phyloP scores from a whole-genome alignment of 2,329 filamentous ascomycete genomes.

The Lasiodiplodia hormozganensis region DNA sequence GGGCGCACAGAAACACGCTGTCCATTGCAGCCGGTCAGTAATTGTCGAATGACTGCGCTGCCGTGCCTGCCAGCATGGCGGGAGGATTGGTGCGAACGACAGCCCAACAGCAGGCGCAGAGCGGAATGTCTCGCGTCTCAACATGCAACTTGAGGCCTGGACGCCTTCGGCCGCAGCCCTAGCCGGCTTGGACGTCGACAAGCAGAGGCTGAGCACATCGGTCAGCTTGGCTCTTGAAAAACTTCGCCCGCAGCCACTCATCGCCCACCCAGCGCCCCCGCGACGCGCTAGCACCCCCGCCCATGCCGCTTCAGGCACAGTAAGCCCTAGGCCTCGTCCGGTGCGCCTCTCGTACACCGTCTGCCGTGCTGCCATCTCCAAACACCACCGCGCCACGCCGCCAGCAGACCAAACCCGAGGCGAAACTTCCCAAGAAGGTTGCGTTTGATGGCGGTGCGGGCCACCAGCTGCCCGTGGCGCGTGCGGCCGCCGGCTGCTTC shows the following conservation, averaged over 20 bases:
- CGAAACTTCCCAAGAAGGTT: neutral
- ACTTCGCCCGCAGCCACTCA: neutral
- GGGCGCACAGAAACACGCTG: constrained; percentile 15
- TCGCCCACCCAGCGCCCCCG: neutral
- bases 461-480: constrained; percentile 12
- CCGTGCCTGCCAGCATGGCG: constrained; percentile 9
- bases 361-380: neutral
- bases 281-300: neutral
- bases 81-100: constrained; percentile 9
- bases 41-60: constrained; percentile 24
- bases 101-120: constrained; percentile 4
- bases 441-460: constrained; percentile 1
- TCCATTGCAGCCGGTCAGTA: constrained; percentile 19
- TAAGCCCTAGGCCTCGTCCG: neutral
- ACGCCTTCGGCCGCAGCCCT: constrained; percentile 23
- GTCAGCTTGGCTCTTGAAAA: constrained; percentile 22
- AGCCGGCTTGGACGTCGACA: constrained; percentile 12
- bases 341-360: constrained; percentile 1
- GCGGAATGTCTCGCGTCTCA: constrained; percentile 21
- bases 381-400: constrained; percentile 17
- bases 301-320: neutral
- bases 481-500: neutral
- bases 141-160: constrained; percentile 22
- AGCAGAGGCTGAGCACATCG: neutral
- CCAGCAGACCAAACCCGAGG: constrained; percentile 10